phyloP scores from a whole-genome alignment of 305 asterid species.

The Ilex paraguariensis region DNA sequence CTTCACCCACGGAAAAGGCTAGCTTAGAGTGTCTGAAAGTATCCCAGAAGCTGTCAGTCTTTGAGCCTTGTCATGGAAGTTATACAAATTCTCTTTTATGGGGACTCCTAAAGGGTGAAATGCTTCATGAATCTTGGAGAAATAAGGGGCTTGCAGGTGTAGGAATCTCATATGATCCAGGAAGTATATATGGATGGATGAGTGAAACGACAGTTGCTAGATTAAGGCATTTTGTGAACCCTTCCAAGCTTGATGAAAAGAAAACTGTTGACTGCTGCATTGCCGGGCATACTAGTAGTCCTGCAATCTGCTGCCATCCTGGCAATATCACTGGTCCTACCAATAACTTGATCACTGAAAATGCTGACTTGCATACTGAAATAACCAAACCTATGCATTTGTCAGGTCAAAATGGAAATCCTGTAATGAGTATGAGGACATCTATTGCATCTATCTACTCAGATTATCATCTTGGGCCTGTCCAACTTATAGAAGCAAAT shows the following conservation, averaged over 20 bases:
- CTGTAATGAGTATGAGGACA: conserved; percentile 12
- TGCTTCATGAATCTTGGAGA: conserved; percentile 19
- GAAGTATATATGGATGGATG: conserved; percentile 53
- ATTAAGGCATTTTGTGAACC: conserved; percentile 20
- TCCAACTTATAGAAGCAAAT: conserved; percentile 23
- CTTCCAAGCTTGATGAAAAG: conserved; percentile 22
- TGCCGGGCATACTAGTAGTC: conserved; percentile 8
- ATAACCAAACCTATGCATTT: conserved; percentile 21
- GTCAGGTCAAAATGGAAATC: conserved; percentile 18
- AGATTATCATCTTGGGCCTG: conserved; percentile 16
- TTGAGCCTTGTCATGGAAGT: conserved; percentile 27
- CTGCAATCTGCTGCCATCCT: conserved; percentile 16
- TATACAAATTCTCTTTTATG: conserved; percentile 19
- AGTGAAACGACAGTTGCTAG: conserved; percentile 24
- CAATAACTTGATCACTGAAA: conserved; percentile 15
- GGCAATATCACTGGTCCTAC: conserved; percentile 20
- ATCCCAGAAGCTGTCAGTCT: conserved; percentile 23
- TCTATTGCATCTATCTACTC: conserved; percentile 19
- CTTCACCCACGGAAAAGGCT: conserved; percentile 15
- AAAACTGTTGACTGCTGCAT: conserved; percentile 14
- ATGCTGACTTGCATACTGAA: conserved; percentile 25
- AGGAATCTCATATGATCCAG: conserved; percentile 26
- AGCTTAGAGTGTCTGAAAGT: conserved; percentile 25
- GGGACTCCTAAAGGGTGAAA: conserved; percentile 27
- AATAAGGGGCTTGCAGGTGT: conserved; percentile 19